Evolutionary conservation across 2,329 filamentous ascomycete genomes (phyloP).

Genomic region (Fusarium luffae): DNA sequence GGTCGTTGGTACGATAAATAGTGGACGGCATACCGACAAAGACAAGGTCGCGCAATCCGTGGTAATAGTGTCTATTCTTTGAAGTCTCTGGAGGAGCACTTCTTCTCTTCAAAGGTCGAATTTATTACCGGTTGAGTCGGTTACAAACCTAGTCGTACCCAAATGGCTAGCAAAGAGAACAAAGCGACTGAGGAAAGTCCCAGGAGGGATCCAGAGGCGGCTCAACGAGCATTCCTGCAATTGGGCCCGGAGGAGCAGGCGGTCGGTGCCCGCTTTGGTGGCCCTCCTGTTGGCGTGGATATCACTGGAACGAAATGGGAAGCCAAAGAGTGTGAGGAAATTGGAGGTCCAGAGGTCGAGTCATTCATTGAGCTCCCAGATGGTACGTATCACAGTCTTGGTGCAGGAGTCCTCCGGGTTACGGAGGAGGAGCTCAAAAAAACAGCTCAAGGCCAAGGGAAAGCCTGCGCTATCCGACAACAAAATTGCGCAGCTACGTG

Average conservation of each 20-base stretch:
- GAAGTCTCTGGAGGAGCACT: too few relatives aligned
- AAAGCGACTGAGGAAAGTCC: neutral
- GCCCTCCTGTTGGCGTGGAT: neutral
- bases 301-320: neutral
- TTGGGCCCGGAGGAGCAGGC: neutral
- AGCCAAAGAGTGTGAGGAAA: neutral
- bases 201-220: neutral
- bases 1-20: too few relatives aligned
- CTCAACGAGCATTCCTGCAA: neutral
- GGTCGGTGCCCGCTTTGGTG: neutral
- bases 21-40: too few relatives aligned
- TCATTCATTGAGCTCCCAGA: neutral
- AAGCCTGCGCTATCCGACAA: neutral
- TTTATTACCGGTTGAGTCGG: too few relatives aligned
- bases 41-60: too few relatives aligned
- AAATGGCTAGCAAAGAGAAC: neutral
- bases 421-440: neutral
- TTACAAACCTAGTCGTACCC: too few relatives aligned
- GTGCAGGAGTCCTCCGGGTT: neutral
- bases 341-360: neutral
- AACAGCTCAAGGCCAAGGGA: neutral
- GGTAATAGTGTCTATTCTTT: too few relatives aligned
- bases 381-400: neutral
- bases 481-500: neutral
- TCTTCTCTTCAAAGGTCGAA: too few relatives aligned